Evolutionary conservation across 805 yeast genomes (phyloP).

Genomic region (Zygotorulaspora danielsina): DNA sequence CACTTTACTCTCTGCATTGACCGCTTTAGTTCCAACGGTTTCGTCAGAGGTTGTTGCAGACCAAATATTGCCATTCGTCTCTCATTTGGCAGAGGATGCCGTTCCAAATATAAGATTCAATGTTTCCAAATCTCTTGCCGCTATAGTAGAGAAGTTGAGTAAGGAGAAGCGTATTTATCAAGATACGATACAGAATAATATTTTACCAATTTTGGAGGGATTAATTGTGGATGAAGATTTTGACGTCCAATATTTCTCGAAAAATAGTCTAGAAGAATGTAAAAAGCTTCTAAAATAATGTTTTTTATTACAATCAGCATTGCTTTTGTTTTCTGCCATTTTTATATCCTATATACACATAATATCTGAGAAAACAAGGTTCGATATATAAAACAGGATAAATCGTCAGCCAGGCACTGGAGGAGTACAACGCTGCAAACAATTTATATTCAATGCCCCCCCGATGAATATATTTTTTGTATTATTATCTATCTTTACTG

Average conservation of each 20-base stretch:
- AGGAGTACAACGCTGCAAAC: too few species aligned
- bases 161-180: slow-evolving; percentile 29
- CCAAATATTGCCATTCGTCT: slow-evolving; percentile 75
- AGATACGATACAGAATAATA: slow-evolving; percentile 44
- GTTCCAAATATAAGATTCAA: slow-evolving; percentile 96
- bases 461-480: too few species aligned
- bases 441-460: too few species aligned
- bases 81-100: slow-evolving; percentile 64
- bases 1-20: slow-evolving; percentile 83
- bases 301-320: background rate
- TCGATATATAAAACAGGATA: background rate
- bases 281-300: slow-evolving; percentile 14
- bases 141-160: slow-evolving; percentile 52
- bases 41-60: slow-evolving; percentile 50
- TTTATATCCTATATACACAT: background rate
- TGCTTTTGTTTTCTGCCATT: background rate
- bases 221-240: slow-evolving; percentile 71
- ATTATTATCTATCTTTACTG: too few species aligned
- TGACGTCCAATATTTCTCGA: slow-evolving; percentile 86
- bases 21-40: slow-evolving; percentile 75
- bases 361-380: background rate
- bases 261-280: slow-evolving; percentile 49
- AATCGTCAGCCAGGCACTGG: background rate
- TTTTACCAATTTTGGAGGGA: slow-evolving; percentile 61
- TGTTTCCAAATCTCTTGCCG: slow-evolving; percentile 78